Conservation (phyloP, 768 basidiomycete genomes). For the Mycena venus region DNA sequence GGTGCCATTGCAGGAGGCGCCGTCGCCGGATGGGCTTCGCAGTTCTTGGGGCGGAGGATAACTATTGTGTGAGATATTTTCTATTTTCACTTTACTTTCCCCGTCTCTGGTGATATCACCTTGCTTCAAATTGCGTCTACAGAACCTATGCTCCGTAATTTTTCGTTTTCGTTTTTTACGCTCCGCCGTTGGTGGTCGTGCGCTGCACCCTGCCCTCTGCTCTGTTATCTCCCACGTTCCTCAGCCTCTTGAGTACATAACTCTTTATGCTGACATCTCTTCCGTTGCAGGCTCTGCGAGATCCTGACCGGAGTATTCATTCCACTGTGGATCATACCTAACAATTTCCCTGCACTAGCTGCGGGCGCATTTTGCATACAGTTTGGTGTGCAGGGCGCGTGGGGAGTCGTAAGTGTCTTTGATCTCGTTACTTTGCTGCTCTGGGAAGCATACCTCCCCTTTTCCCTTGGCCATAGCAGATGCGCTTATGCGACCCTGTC, state of each 20-base stretch:
- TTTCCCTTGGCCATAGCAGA: slow-evolving; percentile 1
- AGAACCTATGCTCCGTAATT: slow-evolving; percentile 2
- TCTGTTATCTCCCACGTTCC: not conserved
- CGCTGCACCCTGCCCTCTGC: not conserved
- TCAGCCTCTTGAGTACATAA: slow-evolving; percentile 4
- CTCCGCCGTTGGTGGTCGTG: not conserved
- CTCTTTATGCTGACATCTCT: slow-evolving; percentile 5
- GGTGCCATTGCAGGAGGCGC: slow-evolving; percentile 69
- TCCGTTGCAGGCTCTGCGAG: slow-evolving; percentile 50
- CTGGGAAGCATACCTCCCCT: not conserved
- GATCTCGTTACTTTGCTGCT: not conserved
- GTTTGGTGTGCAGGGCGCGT: slow-evolving; percentile 80
- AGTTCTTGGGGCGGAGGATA: slow-evolving; percentile 84
- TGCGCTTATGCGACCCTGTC: not conserved
- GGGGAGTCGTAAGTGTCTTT: slow-evolving; percentile 67
- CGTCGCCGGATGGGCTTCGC: slow-evolving; percentile 79
- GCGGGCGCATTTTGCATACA: slow-evolving; percentile 80
- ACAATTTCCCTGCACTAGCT: slow-evolving; percentile 63
- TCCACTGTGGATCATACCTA: slow-evolving; percentile 77
- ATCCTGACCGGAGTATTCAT: slow-evolving; percentile 60
- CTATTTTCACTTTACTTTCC: slow-evolving; percentile 5
- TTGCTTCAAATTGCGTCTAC: slow-evolving; percentile 4
- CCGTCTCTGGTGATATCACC: slow-evolving; percentile 7
- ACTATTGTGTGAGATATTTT: slow-evolving; percentile 71
- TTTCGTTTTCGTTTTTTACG: not conserved